phyloP scores from a whole-genome alignment of 495 filamentous ascomycete genomes.

The Chaetomium tenue region DNA sequence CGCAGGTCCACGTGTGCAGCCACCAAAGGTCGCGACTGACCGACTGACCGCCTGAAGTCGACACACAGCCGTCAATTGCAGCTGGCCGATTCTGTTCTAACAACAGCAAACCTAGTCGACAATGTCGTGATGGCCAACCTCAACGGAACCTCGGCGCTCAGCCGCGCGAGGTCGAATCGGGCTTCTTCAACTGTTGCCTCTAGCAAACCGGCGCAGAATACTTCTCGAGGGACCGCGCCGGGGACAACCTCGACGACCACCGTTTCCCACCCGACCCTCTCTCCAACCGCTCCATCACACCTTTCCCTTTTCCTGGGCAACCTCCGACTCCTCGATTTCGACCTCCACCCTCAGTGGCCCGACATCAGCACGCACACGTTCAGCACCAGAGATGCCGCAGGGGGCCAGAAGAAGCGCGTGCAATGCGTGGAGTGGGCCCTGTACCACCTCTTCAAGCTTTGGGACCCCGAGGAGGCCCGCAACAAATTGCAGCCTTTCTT shows the following conservation, averaged over 20 bases:
- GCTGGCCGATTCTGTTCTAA: not conserved
- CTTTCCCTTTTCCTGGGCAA: constrained; percentile 72
- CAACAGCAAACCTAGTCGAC: not conserved
- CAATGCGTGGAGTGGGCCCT: constrained; percentile 80
- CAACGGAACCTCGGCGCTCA: constrained; percentile 26
- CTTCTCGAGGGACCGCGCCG: constrained; percentile 22
- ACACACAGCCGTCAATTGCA: not conserved
- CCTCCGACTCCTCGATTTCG: constrained; percentile 73
- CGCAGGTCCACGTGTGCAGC: constrained; percentile 11
- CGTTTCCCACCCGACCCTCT: constrained; percentile 13
- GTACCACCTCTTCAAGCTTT: constrained; percentile 76
- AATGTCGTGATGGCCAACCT: constrained; percentile 36
- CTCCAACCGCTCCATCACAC: constrained; percentile 28
- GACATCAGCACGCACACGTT: constrained; percentile 62
- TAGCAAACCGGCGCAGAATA: constrained; percentile 24
- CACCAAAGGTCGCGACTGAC: not conserved
- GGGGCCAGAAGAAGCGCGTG: constrained; percentile 75
- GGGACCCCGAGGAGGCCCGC: constrained; percentile 70
- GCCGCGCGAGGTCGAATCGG: constrained; percentile 30
- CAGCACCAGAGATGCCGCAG: constrained; percentile 60
- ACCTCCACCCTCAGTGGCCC: constrained; percentile 74
- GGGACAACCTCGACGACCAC: not conserved
- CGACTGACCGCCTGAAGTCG: constrained; percentile 12
- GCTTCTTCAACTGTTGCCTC: constrained; percentile 19
- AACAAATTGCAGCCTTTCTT: constrained; percentile 89